These are phyloP conservation scores for Tulasnella sp. DNA, from an alignment of 768 basidiomycete genomes.

Conservation along the genomic window DNA sequence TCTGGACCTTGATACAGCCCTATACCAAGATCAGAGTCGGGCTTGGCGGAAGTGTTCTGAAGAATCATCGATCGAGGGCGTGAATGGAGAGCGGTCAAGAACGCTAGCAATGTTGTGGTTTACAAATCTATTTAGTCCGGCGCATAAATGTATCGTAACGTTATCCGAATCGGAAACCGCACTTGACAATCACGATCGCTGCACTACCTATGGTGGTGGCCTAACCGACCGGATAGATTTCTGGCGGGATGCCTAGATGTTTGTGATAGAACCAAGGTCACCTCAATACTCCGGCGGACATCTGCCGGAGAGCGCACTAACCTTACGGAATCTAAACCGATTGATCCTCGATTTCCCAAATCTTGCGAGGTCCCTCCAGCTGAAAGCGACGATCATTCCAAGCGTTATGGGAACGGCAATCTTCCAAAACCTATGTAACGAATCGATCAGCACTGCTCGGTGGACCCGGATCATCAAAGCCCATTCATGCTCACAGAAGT, in stretches of 20 bases:
- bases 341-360: not conserved
- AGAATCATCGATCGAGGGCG: not conserved
- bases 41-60: not conserved
- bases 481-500: not conserved
- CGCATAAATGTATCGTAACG: not conserved
- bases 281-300: not conserved
- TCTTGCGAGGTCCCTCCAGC: constrained; percentile 4
- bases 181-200: not conserved
- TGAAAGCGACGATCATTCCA: constrained; percentile 31
- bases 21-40: not conserved
- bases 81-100: not conserved
- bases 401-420: constrained; percentile 48
- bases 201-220: not conserved
- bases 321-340: not conserved
- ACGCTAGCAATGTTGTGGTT: not conserved
- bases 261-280: too few species aligned
- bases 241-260: not conserved
- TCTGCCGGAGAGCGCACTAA: not conserved
- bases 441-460: not conserved
- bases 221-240: not conserved
- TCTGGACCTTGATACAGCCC: not conserved
- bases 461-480: too few species aligned
- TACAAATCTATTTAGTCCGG: not conserved
- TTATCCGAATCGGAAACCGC: not conserved
- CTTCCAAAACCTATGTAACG: constrained; percentile 39